Conservation (phyloP, 495 filamentous ascomycete genomes). For the Hyaloscypha bicolor region DNA sequence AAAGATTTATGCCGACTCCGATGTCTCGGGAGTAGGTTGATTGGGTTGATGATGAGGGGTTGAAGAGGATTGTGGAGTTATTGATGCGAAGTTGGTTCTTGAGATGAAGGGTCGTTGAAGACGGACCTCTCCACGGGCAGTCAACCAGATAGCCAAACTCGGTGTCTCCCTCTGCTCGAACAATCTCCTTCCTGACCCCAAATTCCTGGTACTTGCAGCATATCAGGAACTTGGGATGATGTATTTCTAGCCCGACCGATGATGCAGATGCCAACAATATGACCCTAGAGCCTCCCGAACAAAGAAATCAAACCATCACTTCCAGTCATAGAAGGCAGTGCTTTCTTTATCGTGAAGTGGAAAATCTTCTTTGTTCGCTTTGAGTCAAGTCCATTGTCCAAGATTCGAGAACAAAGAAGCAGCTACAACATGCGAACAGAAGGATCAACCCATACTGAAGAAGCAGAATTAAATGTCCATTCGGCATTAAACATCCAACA, state of each 20-base stretch:
- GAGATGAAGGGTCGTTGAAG: not conserved
- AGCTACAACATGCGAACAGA: not conserved
- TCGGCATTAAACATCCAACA: not conserved
- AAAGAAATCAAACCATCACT: not conserved
- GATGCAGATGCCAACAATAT: too few species aligned
- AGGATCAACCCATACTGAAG: not conserved
- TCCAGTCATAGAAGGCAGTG: not conserved
- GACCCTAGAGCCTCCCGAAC: not conserved
- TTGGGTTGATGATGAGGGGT: not conserved
- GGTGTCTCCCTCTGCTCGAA: too few species aligned
- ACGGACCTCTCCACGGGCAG: not conserved
- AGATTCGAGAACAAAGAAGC: not conserved
- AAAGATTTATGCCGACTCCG: too few species aligned
- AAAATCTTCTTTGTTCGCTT: not conserved
- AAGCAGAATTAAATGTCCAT: not conserved
- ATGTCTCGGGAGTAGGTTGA: too few species aligned
- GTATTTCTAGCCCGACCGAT: too few species aligned
- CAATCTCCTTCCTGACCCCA: too few species aligned
- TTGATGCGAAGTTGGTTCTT: not conserved
- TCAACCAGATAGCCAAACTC: too few species aligned
- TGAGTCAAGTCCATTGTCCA: not conserved
- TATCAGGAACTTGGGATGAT: too few species aligned
- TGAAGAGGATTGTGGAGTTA: not conserved
- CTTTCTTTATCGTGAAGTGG: not conserved
- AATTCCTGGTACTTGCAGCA: too few species aligned